Base-by-base conservation (phyloP, 306 rosid genomes). In the Rosa persica region DNA sequence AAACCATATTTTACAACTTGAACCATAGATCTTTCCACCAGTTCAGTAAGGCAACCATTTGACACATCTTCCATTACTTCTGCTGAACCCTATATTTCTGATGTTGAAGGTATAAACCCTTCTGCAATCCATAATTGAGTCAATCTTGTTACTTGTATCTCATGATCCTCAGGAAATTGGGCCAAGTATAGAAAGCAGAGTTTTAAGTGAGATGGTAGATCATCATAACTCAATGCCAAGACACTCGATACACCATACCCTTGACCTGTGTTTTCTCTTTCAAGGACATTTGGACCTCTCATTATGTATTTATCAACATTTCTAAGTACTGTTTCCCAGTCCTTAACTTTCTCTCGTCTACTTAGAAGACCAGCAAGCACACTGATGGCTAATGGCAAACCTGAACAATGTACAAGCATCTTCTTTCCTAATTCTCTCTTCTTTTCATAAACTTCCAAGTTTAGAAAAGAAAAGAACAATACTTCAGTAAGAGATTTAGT, bases 181-280 rank as follows among this genome's bases (percentile, higher is more conserved):
- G 60, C 60, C 1, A 54, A 54, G 11, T 54, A 54, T 0, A 54
- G 60, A 54, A 54, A 54, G 25, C 60, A 54, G 11, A 54, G 25
- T 20, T 54, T 54, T 2, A 54, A 20, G 11, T 54, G 25, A 54
- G 60, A 20, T 19, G 61, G 25, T 8, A 54, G 8, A 0, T 54
- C 61, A 54, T 54, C 27, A n/a, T 54, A 54, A 8, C 61, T 54
- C 61, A 54, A 54, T n/a, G 61, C 61, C 61, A 54, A 54, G 61
- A n/a, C 61, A 54, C 61, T 2, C 0, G 12, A 27, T n/a, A 39
- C 81, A 0, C 73, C 46, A 19, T 12, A 30, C 55, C 1, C 36
- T 0, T 54, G 47, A 34, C 47, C n/a, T 54, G 20, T 27, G n/a
- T 2, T 51, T 52, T 73, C 49, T 5, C 10, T 25, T 0, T 36